Evolutionary conservation across 257 asterid species (phyloP).

Genomic region (Capsicum pubescens): DNA sequence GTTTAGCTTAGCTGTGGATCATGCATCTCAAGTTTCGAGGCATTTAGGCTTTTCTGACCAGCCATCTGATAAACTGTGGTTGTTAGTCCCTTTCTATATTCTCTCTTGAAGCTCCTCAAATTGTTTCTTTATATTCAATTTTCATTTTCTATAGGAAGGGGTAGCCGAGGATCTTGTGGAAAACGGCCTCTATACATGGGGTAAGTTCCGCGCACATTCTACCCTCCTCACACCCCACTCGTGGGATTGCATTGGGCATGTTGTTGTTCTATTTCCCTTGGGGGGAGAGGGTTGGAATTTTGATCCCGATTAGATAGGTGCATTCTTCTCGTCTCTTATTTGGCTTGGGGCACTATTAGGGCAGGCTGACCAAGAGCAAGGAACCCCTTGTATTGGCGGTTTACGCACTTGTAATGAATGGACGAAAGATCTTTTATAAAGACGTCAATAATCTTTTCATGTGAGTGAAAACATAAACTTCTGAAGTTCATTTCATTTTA

Average conservation of each 20-base stretch:
- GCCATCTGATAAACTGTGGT: slow-evolving; percentile 14
- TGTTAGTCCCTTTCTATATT: background rate
- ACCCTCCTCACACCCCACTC: too few species aligned
- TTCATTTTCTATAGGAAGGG: background rate
- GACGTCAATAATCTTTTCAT: too few species aligned
- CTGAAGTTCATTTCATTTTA: too few species aligned
- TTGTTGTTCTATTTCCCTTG: background rate
- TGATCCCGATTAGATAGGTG: too few species aligned
- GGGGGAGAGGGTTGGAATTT: background rate
- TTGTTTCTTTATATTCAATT: background rate
- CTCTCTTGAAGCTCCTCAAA: background rate
- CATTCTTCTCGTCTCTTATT: background rate
- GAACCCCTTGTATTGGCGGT: too few species aligned
- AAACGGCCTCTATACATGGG: too few species aligned
- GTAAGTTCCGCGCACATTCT: too few species aligned
- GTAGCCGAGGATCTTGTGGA: too few species aligned
- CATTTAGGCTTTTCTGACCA: slow-evolving; percentile 19
- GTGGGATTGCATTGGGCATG: too few species aligned
- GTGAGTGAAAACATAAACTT: too few species aligned
- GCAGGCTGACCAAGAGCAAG: background rate
- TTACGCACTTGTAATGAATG: too few species aligned
- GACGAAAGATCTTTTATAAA: too few species aligned
- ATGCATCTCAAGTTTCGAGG: slow-evolving; percentile 22
- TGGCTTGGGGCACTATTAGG: background rate
- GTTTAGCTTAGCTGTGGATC: slow-evolving; percentile 24